These are phyloP conservation scores for Meredithiella fracta DNA, from an alignment of 2,329 filamentous ascomycete species.

Conservation along the genomic window DNA sequence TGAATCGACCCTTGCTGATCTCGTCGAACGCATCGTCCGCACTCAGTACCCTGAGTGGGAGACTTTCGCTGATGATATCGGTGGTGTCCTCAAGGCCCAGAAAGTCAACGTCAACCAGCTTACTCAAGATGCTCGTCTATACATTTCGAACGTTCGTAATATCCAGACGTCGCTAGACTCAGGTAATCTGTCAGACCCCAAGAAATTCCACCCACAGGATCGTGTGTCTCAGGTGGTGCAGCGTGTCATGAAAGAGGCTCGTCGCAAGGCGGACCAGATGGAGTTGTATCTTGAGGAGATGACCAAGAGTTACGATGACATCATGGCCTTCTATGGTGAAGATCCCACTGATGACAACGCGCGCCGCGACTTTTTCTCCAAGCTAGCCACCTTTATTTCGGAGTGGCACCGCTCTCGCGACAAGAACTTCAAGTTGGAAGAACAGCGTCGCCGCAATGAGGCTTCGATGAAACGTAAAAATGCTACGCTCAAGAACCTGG, in stretches of 20 bases:
- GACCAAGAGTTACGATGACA: slow-evolving; percentile 35
- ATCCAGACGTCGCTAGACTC: slow-evolving; percentile 82
- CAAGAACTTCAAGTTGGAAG: slow-evolving; percentile 77
- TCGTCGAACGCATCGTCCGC: slow-evolving; percentile 90
- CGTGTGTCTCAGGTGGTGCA: slow-evolving; percentile 84
- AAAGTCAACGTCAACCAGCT: slow-evolving; percentile 94
- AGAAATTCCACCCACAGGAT: slow-evolving; percentile 95
- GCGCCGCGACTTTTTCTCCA: slow-evolving; percentile 87
- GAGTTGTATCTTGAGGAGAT: slow-evolving; percentile 86
- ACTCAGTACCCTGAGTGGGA: slow-evolving; percentile 97
- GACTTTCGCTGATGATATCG: slow-evolving; percentile 69
- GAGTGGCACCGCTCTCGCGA: slow-evolving; percentile 95
- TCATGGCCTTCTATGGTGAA: slow-evolving; percentile 61
- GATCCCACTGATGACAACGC: slow-evolving; percentile 82
- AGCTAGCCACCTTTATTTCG: slow-evolving; percentile 72
- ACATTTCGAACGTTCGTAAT: slow-evolving; percentile 89
- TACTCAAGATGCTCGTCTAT: slow-evolving; percentile 70
- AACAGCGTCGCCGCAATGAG: slow-evolving; percentile 70
- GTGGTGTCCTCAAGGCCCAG: slow-evolving; percentile 58
- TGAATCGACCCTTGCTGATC: slow-evolving; percentile 83
- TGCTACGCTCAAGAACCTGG: slow-evolving; percentile 44
- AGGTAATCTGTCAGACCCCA: slow-evolving; percentile 87
- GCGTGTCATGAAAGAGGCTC: slow-evolving; percentile 87
- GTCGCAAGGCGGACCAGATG: slow-evolving; percentile 92
- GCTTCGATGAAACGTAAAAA: slow-evolving; percentile 84